A percentile compares a stretch with the other conserved stretches of the same genome.
phyloP scores from a whole-genome alignment of 2,329 filamentous ascomycete genomes.

The Trichoderma afroharzianum region DNA sequence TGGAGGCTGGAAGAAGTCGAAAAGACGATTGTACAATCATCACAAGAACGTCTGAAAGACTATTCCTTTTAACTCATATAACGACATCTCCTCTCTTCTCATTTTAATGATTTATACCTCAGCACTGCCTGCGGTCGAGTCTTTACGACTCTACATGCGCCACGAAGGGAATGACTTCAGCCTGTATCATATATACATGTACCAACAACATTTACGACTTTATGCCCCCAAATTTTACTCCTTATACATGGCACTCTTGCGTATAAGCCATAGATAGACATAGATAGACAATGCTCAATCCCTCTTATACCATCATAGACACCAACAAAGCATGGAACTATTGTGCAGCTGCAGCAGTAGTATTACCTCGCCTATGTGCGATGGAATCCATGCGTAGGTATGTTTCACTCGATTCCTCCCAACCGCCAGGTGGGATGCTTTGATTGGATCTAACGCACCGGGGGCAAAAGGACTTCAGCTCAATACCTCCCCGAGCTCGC shows the following conservation, averaged over 20 bases:
- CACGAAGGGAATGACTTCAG: background rate
- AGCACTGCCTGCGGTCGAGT: background rate
- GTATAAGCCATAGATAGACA: background rate
- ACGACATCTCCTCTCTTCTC: background rate
- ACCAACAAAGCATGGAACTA: background rate
- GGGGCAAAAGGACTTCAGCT: slow-evolving; percentile 7
- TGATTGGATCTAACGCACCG: background rate
- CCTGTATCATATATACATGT: background rate
- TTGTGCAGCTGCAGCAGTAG: background rate
- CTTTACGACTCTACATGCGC: background rate
- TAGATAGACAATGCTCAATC: background rate
- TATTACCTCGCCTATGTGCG: slow-evolving; percentile 1
- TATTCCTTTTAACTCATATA: background rate
- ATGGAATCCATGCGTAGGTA: background rate
- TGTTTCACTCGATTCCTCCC: slow-evolving; percentile 7
- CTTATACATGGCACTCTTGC: background rate
- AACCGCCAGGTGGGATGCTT: slow-evolving; percentile 4
- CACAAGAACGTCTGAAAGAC: slow-evolving; percentile 13
- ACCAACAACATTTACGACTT: background rate
- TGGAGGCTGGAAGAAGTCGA: slow-evolving; percentile 29
- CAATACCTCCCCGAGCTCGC: background rate
- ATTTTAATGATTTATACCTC: background rate
- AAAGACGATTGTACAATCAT: slow-evolving; percentile 16
- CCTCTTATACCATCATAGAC: background rate
- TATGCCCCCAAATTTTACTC: background rate